phyloP scores from a whole-genome alignment of 495 filamentous ascomycete genomes.

The Xylaria sp. region DNA sequence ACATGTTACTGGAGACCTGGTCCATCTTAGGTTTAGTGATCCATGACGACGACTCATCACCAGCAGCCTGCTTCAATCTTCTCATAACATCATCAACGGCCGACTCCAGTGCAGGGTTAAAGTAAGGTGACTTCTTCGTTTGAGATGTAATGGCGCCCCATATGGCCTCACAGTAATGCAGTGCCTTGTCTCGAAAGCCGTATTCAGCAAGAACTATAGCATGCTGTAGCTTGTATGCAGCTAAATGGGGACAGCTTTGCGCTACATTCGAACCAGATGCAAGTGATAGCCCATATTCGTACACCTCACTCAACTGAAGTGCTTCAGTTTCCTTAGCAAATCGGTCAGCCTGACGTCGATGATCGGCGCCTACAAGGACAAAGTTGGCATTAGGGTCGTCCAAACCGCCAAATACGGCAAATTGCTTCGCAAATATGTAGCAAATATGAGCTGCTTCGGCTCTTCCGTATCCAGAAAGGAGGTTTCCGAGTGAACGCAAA shows the following conservation, averaged over 20 bases:
- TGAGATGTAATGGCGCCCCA: constrained; percentile 78
- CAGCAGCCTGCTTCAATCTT: constrained; percentile 82
- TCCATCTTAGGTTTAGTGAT: constrained; percentile 94
- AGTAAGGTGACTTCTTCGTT: constrained; percentile 83
- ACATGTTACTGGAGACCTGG: constrained; percentile 86
- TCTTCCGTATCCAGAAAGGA: constrained; percentile 87
- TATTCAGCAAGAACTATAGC: constrained; percentile 83
- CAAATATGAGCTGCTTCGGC: constrained; percentile 93
- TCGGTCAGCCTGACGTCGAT: constrained; percentile 67
- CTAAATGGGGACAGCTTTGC: constrained; percentile 78
- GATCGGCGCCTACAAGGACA: constrained; percentile 84
- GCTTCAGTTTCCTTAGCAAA: constrained; percentile 81
- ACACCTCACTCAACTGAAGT: constrained; percentile 87
- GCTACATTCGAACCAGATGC: constrained; percentile 59
- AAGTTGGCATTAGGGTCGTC: constrained; percentile 84
- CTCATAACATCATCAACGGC: constrained; percentile 84
- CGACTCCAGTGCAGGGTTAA: constrained; percentile 73
- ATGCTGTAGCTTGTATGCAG: constrained; percentile 87
- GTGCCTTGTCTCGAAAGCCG: constrained; percentile 80
- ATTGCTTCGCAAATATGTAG: constrained; percentile 63
- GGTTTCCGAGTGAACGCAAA: constrained; percentile 78
- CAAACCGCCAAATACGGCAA: constrained; percentile 75
- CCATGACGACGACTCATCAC: constrained; percentile 73
- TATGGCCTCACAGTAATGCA: constrained; percentile 91
- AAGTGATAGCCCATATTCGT: constrained; percentile 82